phyloP scores from a whole-genome alignment of 1,139 yeast genomes.

The Protomyces arabidopsidicola region DNA sequence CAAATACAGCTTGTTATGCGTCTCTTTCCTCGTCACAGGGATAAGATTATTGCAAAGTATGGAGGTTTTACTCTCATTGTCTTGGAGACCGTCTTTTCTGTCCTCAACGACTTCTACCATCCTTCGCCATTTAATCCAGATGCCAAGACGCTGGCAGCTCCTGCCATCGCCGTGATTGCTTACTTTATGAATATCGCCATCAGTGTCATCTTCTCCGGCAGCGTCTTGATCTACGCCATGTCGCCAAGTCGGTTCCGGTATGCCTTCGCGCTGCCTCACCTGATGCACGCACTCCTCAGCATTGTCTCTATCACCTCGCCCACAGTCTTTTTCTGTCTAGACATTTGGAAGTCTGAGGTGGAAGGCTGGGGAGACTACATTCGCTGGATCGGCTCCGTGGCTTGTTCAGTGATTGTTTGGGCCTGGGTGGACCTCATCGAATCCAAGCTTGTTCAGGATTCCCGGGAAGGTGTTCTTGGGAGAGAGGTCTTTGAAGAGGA shows the following conservation, averaged over 20 bases:
- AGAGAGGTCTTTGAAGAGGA: slow-evolving; percentile 74
- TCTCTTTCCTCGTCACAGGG: slow-evolving; percentile 63
- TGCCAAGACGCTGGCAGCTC: slow-evolving; percentile 29
- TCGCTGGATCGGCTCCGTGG: slow-evolving; percentile 50
- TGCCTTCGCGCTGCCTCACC: slow-evolving; percentile 50
- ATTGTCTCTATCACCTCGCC: slow-evolving; percentile 59
- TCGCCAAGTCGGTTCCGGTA: slow-evolving; percentile 48
- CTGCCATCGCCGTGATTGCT: slow-evolving; percentile 68
- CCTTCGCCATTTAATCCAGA: slow-evolving; percentile 22
- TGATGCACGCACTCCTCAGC: slow-evolving; percentile 57
- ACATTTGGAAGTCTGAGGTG: slow-evolving; percentile 67
- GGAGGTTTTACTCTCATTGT: slow-evolving; percentile 58
- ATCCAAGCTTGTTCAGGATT: slow-evolving; percentile 57
- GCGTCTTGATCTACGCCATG: slow-evolving; percentile 57
- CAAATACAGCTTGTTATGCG: slow-evolving; percentile 75
- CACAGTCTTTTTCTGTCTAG: slow-evolving; percentile 71
- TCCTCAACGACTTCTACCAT: slow-evolving; percentile 33
- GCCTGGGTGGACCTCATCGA: slow-evolving; percentile 77
- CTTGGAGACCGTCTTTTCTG: slow-evolving; percentile 37
- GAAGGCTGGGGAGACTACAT: slow-evolving; percentile 70
- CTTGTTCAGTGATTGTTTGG: slow-evolving; percentile 62
- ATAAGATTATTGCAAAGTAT: slow-evolving; percentile 60
- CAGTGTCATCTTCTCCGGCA: slow-evolving; percentile 65
- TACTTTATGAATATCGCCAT: slow-evolving; percentile 72
- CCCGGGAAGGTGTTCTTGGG: slow-evolving; percentile 75